Conservation (phyloP, 2,329 filamentous ascomycete species). For the Aspergillus ustus region DNA sequence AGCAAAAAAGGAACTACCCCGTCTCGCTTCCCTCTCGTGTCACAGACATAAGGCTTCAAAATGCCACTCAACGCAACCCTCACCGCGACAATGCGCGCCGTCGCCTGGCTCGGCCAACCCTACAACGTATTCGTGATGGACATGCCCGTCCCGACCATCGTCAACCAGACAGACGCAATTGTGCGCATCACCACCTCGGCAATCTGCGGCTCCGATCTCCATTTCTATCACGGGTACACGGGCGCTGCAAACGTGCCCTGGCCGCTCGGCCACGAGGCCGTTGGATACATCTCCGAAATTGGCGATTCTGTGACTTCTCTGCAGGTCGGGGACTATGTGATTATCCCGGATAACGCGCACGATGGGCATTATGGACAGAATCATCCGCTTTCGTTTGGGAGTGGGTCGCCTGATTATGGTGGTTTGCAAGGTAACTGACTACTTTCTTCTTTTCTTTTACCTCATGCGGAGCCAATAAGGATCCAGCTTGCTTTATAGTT, state of each 20-base stretch:
- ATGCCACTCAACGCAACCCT: neutral
- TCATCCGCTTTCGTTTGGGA: neutral
- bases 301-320: conserved; percentile 22
- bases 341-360: conserved; percentile 21
- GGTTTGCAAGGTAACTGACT: neutral
- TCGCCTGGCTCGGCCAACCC: conserved; percentile 33
- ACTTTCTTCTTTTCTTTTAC: neutral
- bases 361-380: conserved; percentile 9
- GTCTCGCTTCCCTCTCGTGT: no score
- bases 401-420: neutral
- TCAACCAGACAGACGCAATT: conserved; percentile 39
- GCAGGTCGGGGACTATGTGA: conserved; percentile 28
- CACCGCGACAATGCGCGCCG: conserved; percentile 33
- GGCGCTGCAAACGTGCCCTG: conserved; percentile 26
- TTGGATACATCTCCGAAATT: conserved; percentile 26
- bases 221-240: conserved; percentile 37
- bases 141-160: conserved; percentile 27
- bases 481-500: no score
- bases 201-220: conserved; percentile 39
- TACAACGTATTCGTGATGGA: conserved; percentile 32
- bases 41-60: no score
- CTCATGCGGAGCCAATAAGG: no score
- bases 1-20: no score
- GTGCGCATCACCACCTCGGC: conserved; percentile 40
- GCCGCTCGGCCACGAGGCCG: conserved; percentile 26